Evolutionary conservation across 2,329 filamentous ascomycete genomes (phyloP).

Genomic region (Fusarium acutatum): DNA sequence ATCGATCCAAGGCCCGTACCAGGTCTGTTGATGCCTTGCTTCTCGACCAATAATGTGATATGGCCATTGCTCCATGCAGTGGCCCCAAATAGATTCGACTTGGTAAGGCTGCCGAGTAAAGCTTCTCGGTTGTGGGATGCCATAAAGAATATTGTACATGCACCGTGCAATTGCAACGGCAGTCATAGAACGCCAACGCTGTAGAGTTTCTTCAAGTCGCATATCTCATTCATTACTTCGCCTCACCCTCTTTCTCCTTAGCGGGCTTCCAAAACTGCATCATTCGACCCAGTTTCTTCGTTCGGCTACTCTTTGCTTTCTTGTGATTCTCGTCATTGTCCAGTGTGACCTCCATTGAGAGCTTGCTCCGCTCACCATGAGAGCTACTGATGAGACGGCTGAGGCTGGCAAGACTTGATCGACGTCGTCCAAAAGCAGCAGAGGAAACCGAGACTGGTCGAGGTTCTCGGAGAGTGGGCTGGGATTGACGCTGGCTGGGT

Average conservation of each 20-base stretch:
- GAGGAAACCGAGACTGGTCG: conserved; percentile 70
- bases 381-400: conserved; percentile 79
- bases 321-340: conserved; percentile 64
- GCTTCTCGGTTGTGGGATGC: conserved; percentile 15
- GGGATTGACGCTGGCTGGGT: conserved; percentile 57
- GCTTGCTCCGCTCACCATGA: conserved; percentile 78
- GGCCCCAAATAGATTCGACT: conserved; percentile 1
- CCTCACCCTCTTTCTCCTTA: conserved; percentile 53
- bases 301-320: conserved; percentile 68
- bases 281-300: conserved; percentile 76
- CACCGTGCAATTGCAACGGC: conserved; percentile 49
- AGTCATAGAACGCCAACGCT: conserved; percentile 28
- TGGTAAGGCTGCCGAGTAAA: neutral
- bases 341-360: conserved; percentile 72
- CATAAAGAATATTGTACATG: conserved; percentile 49
- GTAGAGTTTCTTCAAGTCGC: conserved; percentile 4
- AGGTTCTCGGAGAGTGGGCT: conserved; percentile 60
- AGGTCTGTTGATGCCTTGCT: conserved; percentile 18
- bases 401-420: conserved; percentile 79
- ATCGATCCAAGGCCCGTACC: conserved; percentile 15
- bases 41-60: conserved; percentile 2
- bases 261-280: conserved; percentile 82
- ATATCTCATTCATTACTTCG: conserved; percentile 33
- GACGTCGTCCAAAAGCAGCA: conserved; percentile 71
- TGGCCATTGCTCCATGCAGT: neutral